Evolutionary conservation across 2,329 filamentous ascomycete genomes (phyloP).

Genomic region (Zasmidium citrigriseum): DNA sequence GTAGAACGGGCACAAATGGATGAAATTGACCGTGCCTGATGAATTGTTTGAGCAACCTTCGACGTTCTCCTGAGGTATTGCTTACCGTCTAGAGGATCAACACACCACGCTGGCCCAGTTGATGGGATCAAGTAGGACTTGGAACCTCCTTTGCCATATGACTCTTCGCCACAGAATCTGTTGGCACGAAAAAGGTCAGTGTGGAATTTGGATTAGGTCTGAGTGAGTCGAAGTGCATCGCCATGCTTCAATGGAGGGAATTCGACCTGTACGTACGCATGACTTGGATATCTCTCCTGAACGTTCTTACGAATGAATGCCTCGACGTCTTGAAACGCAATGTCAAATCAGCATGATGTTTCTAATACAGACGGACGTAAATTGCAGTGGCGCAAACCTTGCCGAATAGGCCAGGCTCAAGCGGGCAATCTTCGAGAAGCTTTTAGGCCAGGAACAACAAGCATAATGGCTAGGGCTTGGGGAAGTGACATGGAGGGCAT

Average conservation of each 20-base stretch:
- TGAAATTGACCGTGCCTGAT: conserved; percentile 72
- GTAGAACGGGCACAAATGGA: conserved; percentile 78
- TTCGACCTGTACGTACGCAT: conserved; percentile 61
- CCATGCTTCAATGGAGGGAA: too few relatives aligned
- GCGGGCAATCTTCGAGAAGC: background rate
- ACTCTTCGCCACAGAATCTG: conserved; percentile 77
- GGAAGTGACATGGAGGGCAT: too few relatives aligned
- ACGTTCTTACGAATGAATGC: conserved; percentile 56
- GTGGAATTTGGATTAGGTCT: too few relatives aligned
- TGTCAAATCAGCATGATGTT: conserved; percentile 5
- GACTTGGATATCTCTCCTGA: conserved; percentile 62
- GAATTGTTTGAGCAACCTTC: background rate
- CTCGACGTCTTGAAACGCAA: conserved; percentile 61
- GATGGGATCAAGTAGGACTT: conserved; percentile 66
- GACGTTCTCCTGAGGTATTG: too few relatives aligned
- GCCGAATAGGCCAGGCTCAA: background rate
- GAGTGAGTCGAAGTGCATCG: too few relatives aligned
- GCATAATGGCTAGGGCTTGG: background rate
- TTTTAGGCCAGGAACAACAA: background rate
- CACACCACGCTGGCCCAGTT: conserved; percentile 67
- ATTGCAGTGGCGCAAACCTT: background rate
- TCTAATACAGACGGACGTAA: background rate
- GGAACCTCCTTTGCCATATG: conserved; percentile 68
- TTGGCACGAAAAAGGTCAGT: background rate
- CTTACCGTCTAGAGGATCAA: conserved; percentile 72